phyloP scores from a whole-genome alignment of 176 grass and related monocot genomes.

The Saccharum officinarum region DNA sequence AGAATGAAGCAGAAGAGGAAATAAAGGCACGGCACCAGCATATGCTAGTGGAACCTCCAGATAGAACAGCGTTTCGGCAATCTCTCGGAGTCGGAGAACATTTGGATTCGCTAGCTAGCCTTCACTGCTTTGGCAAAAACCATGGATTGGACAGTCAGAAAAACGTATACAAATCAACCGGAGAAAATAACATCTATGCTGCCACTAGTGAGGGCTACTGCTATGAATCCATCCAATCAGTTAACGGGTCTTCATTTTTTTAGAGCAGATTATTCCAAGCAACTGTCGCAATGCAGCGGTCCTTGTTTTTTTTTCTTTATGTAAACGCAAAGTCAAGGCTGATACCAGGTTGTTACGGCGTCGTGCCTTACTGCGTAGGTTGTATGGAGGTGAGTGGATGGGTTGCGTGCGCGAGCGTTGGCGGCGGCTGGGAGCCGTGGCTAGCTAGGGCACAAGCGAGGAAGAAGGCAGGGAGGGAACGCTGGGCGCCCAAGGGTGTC shows the following conservation, averaged over 20 bases:
- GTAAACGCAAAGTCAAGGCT: no score
- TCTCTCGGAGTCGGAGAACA: neutral
- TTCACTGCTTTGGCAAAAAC: slow-evolving; percentile 10
- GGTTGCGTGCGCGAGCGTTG: no score
- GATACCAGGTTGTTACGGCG: no score
- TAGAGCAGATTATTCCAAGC: neutral
- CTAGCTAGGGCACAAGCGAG: no score
- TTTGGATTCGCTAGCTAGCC: slow-evolving; percentile 19
- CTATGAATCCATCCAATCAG: neutral
- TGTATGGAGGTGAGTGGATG: no score
- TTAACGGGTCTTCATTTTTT: neutral
- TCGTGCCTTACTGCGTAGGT: no score
- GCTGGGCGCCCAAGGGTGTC: no score
- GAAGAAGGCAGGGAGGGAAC: no score
- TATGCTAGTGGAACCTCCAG: neutral
- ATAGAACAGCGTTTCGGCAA: neutral
- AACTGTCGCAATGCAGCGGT: neutral
- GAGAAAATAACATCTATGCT: slow-evolving; percentile 22
- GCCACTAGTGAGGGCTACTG: neutral
- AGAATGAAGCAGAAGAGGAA: slow-evolving; percentile 2
- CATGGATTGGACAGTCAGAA: slow-evolving; percentile 13
- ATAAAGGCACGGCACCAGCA: neutral
- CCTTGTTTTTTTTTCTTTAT: no score
- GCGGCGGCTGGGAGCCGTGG: no score
- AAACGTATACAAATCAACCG: slow-evolving; percentile 14